These are phyloP conservation scores for Xylariomycetidae sp. DNA, from an alignment of 2,329 filamentous ascomycete species.

Conservation along the genomic window DNA sequence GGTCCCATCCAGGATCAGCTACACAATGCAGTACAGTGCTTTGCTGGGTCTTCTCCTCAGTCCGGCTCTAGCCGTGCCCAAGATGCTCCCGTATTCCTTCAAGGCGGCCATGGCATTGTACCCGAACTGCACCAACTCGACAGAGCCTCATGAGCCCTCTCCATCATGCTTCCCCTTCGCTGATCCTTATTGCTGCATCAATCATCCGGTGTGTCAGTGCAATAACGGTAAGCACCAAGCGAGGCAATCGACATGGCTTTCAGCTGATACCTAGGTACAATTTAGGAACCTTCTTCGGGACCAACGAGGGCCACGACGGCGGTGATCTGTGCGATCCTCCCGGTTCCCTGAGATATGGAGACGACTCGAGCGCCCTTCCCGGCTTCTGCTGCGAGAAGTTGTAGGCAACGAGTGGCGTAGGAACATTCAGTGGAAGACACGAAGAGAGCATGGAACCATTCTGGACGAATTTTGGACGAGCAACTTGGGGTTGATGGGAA, in stretches of 20 bases:
- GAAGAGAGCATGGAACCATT: too few relatives aligned
- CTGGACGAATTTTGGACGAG: too few relatives aligned
- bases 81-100: too few relatives aligned
- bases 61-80: too few relatives aligned
- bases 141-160: constrained; percentile 1
- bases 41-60: too few relatives aligned
- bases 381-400: constrained; percentile 14
- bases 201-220: constrained; percentile 14
- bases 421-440: too few relatives aligned
- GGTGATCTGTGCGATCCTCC: constrained; percentile 13
- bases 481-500: too few relatives aligned
- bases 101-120: constrained; percentile 8
- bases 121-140: constrained; percentile 9
- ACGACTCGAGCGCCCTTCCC: constrained; percentile 11
- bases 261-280: too few relatives aligned
- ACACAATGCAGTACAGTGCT: constrained; percentile 7
- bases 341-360: constrained; percentile 10
- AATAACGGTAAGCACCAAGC: constrained; percentile 12
- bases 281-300: constrained; percentile 17
- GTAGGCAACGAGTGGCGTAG: too few relatives aligned
- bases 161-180: constrained; percentile 18
- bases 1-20: background rate
- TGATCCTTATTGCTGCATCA: constrained; percentile 19
- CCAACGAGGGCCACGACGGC: constrained; percentile 10
- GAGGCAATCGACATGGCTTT: too few relatives aligned